Conservation (phyloP, 139 green algal species). For the Pleodorina starrii region DNA sequence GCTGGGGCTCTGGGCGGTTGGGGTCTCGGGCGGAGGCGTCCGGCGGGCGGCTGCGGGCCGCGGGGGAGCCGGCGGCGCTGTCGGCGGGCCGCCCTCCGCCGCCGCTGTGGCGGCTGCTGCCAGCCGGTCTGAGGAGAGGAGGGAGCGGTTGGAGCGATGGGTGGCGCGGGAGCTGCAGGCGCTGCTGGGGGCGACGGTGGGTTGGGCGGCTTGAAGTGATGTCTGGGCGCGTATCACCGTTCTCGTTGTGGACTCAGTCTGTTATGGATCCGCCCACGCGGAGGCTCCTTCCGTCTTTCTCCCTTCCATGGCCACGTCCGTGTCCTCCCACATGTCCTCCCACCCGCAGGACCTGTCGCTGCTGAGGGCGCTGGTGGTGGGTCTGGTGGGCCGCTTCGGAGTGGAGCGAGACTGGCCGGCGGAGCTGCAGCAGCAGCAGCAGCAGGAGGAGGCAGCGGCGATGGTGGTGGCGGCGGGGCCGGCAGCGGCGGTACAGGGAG, state of each 20-base stretch:
- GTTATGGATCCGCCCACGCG: no score
- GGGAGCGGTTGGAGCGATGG: slow-evolving; percentile 3
- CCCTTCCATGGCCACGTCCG: no score
- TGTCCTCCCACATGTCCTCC: no score
- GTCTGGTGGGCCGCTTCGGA: slow-evolving; percentile 20
- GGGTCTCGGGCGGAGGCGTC: neutral
- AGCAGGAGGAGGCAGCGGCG: neutral
- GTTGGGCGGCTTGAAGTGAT: no score
- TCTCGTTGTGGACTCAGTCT: no score
- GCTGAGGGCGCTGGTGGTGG: neutral
- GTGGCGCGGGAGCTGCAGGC: slow-evolving; percentile 36
- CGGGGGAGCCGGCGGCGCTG: neutral
- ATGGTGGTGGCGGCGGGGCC: neutral
- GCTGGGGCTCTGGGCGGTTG: neutral
- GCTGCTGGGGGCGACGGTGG: neutral
- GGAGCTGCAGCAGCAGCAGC: slow-evolving; percentile 5
- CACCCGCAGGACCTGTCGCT: slow-evolving; percentile 31
- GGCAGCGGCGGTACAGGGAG: neutral
- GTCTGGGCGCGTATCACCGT: no score
- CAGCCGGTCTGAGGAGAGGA: neutral
- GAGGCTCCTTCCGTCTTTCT: no score
- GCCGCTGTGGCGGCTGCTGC: neutral
- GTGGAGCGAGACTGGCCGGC: neutral
- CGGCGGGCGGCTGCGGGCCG: no score
- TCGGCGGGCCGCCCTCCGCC: neutral